A percentile compares a stretch with the other conserved stretches of the same genome.
phyloP scores from a whole-genome alignment of 305 asterid genomes.

The Plantago lanceolata region DNA sequence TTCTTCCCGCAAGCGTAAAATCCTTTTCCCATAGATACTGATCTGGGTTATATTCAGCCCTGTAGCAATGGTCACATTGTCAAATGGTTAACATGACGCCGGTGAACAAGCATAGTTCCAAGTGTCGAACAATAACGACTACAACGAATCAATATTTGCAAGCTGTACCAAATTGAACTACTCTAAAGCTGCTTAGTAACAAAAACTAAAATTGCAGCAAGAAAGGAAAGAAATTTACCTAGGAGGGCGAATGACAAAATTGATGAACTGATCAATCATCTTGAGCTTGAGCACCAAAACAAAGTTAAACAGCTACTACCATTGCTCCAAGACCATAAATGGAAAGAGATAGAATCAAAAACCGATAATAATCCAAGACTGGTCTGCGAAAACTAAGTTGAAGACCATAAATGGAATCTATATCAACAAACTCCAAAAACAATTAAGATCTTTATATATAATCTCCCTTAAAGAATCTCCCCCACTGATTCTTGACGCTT shows the following conservation, averaged over 20 bases:
- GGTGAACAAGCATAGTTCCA: slow-evolving; percentile 15
- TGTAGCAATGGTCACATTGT: slow-evolving; percentile 28
- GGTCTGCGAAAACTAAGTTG: slow-evolving; percentile 15
- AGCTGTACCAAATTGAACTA: not conserved
- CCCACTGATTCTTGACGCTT: slow-evolving; percentile 20
- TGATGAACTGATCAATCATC: slow-evolving; percentile 97
- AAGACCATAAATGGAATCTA: slow-evolving; percentile 21
- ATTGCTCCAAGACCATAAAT: slow-evolving; percentile 20
- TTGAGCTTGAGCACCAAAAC: slow-evolving; percentile 25
- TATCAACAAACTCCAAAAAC: slow-evolving; percentile 15
- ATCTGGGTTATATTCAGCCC: slow-evolving; percentile 98
- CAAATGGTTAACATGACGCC: slow-evolving; percentile 13
- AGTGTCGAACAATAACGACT: slow-evolving; percentile 10
- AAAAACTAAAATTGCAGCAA: not conserved
- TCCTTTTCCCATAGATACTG: slow-evolving; percentile 93
- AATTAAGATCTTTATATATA: slow-evolving; percentile 2
- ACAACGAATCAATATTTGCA: slow-evolving; percentile 8
- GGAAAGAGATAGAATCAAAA: slow-evolving; percentile 11
- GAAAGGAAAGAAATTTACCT: slow-evolving; percentile 41
- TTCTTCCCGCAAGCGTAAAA: slow-evolving; percentile 80
- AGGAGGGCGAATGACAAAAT: slow-evolving; percentile 95
- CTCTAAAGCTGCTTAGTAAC: not conserved
- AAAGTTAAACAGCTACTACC: slow-evolving; percentile 28
- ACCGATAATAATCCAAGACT: slow-evolving; percentile 14
- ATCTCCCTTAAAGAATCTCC: slow-evolving; percentile 16